A percentile compares a stretch with the other conserved stretches of the same genome.
Evolutionary conservation across 139 green algal species (phyloP).

Genomic region (Eudorina sp.): DNA sequence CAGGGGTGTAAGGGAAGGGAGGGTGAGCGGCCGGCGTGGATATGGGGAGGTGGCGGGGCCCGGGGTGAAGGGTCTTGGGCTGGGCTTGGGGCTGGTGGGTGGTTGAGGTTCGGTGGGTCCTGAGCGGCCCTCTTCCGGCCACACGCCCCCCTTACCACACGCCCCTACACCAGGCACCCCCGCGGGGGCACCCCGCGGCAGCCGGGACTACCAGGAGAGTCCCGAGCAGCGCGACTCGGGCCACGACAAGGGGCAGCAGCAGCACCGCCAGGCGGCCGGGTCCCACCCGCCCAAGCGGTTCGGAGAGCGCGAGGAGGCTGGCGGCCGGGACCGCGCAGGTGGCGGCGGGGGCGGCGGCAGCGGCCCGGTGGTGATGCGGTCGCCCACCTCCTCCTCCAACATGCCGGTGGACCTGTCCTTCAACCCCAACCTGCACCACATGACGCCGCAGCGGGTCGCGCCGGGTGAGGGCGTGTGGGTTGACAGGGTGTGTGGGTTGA

Average conservation of each 20-base stretch:
- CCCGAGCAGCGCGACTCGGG: background rate
- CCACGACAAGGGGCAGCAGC: background rate
- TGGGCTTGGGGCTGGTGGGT: background rate
- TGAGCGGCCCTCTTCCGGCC: background rate
- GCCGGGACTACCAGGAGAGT: background rate
- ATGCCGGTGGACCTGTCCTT: constrained; percentile 26
- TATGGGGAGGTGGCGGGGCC: no score
- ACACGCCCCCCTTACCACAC: background rate
- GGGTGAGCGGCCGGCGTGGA: background rate
- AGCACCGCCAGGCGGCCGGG: background rate
- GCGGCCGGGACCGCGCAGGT: no score
- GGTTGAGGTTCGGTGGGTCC: background rate
- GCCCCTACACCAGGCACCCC: no score
- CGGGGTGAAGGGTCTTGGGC: background rate
- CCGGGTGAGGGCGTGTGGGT: background rate
- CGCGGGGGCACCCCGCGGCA: background rate
- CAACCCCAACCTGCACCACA: constrained; percentile 11
- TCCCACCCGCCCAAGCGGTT: background rate
- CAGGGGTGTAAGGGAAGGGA: no score
- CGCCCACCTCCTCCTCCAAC: background rate
- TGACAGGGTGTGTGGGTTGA: no score
- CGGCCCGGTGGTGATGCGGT: background rate
- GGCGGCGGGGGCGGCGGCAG: background rate
- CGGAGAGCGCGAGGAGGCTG: background rate
- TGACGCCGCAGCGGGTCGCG: background rate